Evolutionary conservation across 2,329 filamentous ascomycete genomes (phyloP), one percentile per base, ranked within the genome.

Genomic region (Diaporthe vexans): DNA sequence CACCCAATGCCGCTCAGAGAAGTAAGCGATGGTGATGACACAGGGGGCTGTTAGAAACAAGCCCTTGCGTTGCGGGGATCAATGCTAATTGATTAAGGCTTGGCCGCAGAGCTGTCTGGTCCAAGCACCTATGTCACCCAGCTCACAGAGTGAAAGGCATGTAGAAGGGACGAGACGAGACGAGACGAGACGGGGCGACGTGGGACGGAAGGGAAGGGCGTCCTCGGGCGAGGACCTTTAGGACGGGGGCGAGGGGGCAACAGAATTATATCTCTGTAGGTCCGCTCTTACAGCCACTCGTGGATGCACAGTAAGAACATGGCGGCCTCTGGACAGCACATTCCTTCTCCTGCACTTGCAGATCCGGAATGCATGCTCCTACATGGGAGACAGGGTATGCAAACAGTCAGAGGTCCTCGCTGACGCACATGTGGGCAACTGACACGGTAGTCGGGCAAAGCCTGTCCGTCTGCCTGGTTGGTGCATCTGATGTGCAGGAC

Each of bases 211-310:
- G n/a, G 26, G 72, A 63, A 52, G 57, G 65, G 43, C 56, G 57
- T 57, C 43, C 63, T 48, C 57, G 61, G 46, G 40, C 61, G n/a
- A 15, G 29, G 61, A 35, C 29, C 21, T 17, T 35, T n/a, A 57
- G 57, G 73, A 48, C 51, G 73, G 73, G 57, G 70, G 69, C 68
- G 19, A 65, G 73, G 57, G 57, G 69, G 68, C 11, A 61, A 75
- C 74, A 73, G 58, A 40, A 57, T 72, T 74, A 74, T 75, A 75
- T 58, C 43, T 72, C 29, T 68, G 67, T 63, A 67, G 71, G 71
- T 73, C 71, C 61, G n/a, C 72, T 56, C 35, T 21, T 40, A 52
- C 26, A 37, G 37, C 48, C 57, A 56, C 58, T 59, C 21, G 46
- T 19, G 48, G 46, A 21, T 37, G 46, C 46, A 52, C 63, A 67